Evolutionary conservation across 352 stramenopile species (phyloP).

Genomic region (Pythium phragmitis): DNA sequence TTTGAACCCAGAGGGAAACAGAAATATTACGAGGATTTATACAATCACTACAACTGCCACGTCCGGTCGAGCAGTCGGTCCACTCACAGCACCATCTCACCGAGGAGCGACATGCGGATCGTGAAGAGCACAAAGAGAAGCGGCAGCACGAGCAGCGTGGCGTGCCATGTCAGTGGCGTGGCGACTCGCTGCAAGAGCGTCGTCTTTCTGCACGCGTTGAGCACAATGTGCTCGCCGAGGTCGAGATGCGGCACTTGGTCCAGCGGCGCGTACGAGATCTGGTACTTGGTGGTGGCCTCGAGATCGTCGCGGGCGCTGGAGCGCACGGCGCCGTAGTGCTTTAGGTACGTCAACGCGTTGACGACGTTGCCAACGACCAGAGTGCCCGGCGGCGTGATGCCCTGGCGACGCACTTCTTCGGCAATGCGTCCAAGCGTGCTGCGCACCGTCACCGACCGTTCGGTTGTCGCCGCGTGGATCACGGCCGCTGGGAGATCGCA

Average conservation of each 20-base stretch:
- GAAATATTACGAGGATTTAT: background rate
- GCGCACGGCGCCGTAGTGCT: slow-evolving; percentile 59
- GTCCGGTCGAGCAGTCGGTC: background rate
- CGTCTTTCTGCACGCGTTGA: slow-evolving; percentile 28
- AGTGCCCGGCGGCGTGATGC: slow-evolving; percentile 90
- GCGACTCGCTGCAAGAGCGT: background rate
- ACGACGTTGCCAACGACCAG: slow-evolving; percentile 95
- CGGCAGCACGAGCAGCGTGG: slow-evolving; percentile 28
- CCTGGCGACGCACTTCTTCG: slow-evolving; percentile 74
- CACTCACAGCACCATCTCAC: slow-evolving; percentile 14
- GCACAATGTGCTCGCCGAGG: slow-evolving; percentile 60
- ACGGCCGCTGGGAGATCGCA: slow-evolving; percentile 90
- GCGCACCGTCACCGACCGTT: slow-evolving; percentile 85
- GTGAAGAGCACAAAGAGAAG: slow-evolving; percentile 27
- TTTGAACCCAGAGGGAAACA: background rate
- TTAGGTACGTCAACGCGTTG: slow-evolving; percentile 63
- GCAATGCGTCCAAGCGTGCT: slow-evolving; percentile 90
- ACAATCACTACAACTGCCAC: background rate
- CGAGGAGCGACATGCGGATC: slow-evolving; percentile 4
- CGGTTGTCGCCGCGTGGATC: slow-evolving; percentile 92
- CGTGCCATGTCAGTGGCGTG: slow-evolving; percentile 21
- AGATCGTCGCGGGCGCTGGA: slow-evolving; percentile 24
- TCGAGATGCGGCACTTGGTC: slow-evolving; percentile 47
- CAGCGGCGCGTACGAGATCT: slow-evolving; percentile 66
- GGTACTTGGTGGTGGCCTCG: slow-evolving; percentile 46